Evolutionary conservation across 768 basidiomycete species (phyloP).

Genomic region (Termitomyces sp.): DNA sequence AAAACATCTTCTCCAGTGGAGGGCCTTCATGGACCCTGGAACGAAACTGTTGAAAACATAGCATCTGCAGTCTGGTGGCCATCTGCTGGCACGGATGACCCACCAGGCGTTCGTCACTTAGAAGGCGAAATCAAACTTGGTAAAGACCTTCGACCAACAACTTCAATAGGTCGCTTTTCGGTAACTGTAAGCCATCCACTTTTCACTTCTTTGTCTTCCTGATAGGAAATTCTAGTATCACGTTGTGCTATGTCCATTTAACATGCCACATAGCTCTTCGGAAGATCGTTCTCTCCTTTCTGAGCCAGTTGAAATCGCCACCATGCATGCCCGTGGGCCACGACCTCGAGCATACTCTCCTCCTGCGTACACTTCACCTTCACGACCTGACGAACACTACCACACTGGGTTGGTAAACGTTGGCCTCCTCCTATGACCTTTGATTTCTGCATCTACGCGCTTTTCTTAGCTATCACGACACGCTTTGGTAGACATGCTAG

Average conservation of each 20-base stretch:
- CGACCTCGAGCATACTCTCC: slow-evolving; percentile 48
- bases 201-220: not conserved
- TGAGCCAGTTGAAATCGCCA: slow-evolving; percentile 51
- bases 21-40: slow-evolving; percentile 39
- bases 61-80: slow-evolving; percentile 49
- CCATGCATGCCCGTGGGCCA: slow-evolving; percentile 48
- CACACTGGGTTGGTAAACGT: slow-evolving; percentile 11
- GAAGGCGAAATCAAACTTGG: slow-evolving; percentile 52
- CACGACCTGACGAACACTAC: slow-evolving; percentile 29
- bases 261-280: slow-evolving; percentile 34
- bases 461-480: not conserved
- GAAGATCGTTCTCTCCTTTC: slow-evolving; percentile 37
- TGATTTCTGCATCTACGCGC: not conserved
- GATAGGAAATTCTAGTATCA: slow-evolving; percentile 34
- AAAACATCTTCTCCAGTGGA: slow-evolving; percentile 26
- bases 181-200: slow-evolving; percentile 37
- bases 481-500: slow-evolving; percentile 17
- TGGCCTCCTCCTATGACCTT: not conserved
- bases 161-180: slow-evolving; percentile 48
- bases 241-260: slow-evolving; percentile 44
- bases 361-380: slow-evolving; percentile 40
- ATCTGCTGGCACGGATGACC: slow-evolving; percentile 26
- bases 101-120: slow-evolving; percentile 35
- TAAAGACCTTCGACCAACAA: slow-evolving; percentile 50
- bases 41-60: slow-evolving; percentile 42